Conservation (phyloP, 2,329 filamentous ascomycete species). For the Onygena corvina region DNA sequence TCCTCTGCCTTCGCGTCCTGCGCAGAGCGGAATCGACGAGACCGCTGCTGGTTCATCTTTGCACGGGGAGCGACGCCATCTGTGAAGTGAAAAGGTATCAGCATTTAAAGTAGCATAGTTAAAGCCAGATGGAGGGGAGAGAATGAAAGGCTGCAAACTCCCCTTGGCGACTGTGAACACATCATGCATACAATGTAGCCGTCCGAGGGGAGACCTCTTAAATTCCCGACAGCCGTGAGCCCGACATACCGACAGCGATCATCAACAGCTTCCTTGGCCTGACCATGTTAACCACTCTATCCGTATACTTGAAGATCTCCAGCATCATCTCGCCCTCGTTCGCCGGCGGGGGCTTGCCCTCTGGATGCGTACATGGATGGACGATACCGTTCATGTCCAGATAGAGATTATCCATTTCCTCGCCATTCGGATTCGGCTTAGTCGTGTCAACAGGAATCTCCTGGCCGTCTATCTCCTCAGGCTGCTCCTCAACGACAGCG, state of each 20-base stretch:
- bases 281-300: constrained; percentile 97
- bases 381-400: constrained; percentile 99
- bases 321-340: constrained; percentile 99
- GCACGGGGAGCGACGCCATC: constrained; percentile 95
- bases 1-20: constrained; percentile 93
- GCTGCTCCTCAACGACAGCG: constrained; percentile 73
- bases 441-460: constrained; percentile 76
- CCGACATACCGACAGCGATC: constrained; percentile 70
- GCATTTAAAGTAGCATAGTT: constrained; percentile 11
- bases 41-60: constrained; percentile 99
- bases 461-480: constrained; percentile 69
- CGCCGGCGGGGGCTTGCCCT: constrained; percentile 78
- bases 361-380: constrained; percentile 94
- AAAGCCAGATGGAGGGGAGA: neutral
- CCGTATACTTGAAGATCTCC: constrained; percentile 96
- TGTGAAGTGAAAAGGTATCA: constrained; percentile 29
- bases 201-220: constrained; percentile 18
- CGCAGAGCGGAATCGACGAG: constrained; percentile 83
- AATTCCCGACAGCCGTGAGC: constrained; percentile 11
- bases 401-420: constrained; percentile 96
- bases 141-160: constrained; percentile 18
- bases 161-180: constrained; percentile 23
- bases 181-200: constrained; percentile 22
- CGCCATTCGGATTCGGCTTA: constrained; percentile 82
- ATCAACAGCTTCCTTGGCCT: constrained; percentile 88